These are phyloP conservation scores for Macaranga tanarius DNA, from an alignment of 441 rosid species.

Conservation along the genomic window DNA sequence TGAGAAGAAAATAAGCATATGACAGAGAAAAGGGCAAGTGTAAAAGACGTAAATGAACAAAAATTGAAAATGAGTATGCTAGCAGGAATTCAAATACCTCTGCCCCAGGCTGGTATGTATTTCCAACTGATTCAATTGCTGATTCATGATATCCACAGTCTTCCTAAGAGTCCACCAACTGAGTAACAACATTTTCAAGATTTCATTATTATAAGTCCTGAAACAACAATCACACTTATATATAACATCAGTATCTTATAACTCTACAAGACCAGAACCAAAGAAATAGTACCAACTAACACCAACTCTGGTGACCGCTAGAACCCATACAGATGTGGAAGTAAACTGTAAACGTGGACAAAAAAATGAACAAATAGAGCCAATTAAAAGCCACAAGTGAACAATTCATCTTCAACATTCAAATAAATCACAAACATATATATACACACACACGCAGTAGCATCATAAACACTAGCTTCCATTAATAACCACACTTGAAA, in stretches of 20 bases:
- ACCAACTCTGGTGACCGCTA: neutral
- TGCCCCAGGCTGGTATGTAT: slow-evolving; percentile 53
- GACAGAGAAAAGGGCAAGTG: too few relatives aligned
- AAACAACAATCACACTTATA: too few relatives aligned
- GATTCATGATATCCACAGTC: slow-evolving; percentile 47
- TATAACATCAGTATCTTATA: too few relatives aligned
- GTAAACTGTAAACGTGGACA: too few relatives aligned
- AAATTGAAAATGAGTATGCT: neutral
- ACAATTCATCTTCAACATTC: slow-evolving; percentile 1
- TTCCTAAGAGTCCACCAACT: slow-evolving; percentile 52
- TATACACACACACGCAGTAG: too few relatives aligned
- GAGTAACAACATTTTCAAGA: slow-evolving; percentile 64
- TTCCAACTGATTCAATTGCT: slow-evolving; percentile 62
- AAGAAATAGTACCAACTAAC: too few relatives aligned
- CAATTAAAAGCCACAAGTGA: neutral
- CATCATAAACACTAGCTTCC: neutral
- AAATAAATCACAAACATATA: too few relatives aligned
- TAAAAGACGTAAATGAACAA: neutral
- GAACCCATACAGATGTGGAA: neutral
- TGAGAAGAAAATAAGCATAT: too few relatives aligned
- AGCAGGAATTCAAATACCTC: slow-evolving; percentile 37
- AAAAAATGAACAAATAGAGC: neutral
- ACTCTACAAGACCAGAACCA: too few relatives aligned
- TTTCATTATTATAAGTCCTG: too few relatives aligned
- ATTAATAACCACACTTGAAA: neutral